These are phyloP conservation scores for Leccinum insigne DNA, from an alignment of 1,284 basidiomycete species.

Conservation along the genomic window DNA sequence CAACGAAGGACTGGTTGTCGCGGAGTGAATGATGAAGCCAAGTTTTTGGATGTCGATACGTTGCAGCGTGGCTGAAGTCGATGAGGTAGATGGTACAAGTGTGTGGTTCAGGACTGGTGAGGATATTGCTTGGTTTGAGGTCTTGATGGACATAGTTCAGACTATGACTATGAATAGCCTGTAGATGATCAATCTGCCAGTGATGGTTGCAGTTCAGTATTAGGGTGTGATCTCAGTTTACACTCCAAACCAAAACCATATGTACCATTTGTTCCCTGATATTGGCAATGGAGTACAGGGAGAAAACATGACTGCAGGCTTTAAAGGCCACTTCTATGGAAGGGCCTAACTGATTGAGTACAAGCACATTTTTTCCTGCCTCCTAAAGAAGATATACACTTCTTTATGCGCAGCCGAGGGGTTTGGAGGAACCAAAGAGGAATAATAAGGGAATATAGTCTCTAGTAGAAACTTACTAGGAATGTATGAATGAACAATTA, in stretches of 20 bases:
- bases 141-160: neutral
- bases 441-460: too few species aligned
- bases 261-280: neutral
- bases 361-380: neutral
- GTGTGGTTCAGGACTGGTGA: neutral
- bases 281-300: neutral
- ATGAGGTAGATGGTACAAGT: neutral
- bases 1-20: neutral
- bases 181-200: neutral
- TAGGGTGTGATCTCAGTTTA: neutral
- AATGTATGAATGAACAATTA: too few species aligned
- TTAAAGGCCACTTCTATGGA: neutral
- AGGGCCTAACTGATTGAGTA: neutral
- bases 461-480: too few species aligned
- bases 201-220: neutral
- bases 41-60: neutral
- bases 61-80: neutral
- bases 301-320: neutral
- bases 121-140: neutral
- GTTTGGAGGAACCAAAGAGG: too few species aligned
- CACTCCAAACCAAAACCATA: neutral
- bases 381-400: neutral
- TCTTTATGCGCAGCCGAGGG: too few species aligned
- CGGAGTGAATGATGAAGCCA: neutral
- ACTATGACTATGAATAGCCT: neutral